Conservation (phyloP, 2,329 filamentous ascomycete genomes). For the Aspergillus quadrilineatus region DNA sequence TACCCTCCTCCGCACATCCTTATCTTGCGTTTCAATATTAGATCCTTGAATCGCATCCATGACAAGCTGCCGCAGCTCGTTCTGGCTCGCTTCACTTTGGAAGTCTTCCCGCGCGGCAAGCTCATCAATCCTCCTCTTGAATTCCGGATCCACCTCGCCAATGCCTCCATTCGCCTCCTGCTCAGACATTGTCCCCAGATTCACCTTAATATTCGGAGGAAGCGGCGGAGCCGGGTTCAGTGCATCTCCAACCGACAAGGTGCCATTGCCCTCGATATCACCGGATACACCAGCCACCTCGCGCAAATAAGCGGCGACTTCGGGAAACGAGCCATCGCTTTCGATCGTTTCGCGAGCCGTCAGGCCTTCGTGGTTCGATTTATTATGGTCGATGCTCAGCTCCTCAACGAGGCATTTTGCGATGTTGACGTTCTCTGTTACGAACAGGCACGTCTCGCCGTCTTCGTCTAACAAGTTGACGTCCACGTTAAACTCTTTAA, state of each 20-base stretch:
- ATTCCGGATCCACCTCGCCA: constrained; percentile 73
- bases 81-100: constrained; percentile 74
- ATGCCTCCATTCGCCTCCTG: constrained; percentile 55
- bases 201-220: constrained; percentile 74
- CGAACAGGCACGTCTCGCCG: constrained; percentile 89
- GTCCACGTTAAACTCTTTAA: constrained; percentile 73
- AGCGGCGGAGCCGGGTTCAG: constrained; percentile 58
- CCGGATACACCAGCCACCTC: constrained; percentile 32
- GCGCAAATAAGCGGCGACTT: constrained; percentile 70
- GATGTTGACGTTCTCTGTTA: constrained; percentile 76
- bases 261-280: constrained; percentile 20
- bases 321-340: constrained; percentile 73
- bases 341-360: constrained; percentile 80
- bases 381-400: constrained; percentile 65
- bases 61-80: constrained; percentile 73
- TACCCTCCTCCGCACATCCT: constrained; percentile 63
- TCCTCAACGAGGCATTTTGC: constrained; percentile 81
- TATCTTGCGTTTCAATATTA: constrained; percentile 58
- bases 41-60: constrained; percentile 74
- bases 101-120: constrained; percentile 82
- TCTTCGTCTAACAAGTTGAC: constrained; percentile 86
- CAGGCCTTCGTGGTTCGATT: constrained; percentile 70
- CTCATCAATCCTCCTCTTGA: constrained; percentile 83
- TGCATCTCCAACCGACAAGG: constrained; percentile 31
- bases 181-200: constrained; percentile 71